Base-by-base conservation (phyloP, 805 yeast species). In the Pichia eremophila region DNA sequence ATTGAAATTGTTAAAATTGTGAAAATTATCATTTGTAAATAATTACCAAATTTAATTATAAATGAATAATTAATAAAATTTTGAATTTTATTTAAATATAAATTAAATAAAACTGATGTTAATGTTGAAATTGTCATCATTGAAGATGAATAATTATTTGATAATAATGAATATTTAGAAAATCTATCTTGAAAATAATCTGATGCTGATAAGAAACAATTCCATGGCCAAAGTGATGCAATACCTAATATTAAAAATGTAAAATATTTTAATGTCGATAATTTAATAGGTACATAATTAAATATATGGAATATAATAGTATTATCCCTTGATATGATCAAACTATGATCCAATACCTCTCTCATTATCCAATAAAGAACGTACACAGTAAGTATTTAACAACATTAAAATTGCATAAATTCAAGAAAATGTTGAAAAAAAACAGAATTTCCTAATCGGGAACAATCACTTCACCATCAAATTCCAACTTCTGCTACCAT, bases 181-280 rank as follows among this genome's bases (percentile, higher is more conserved):
- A 91, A 78, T 55, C 89, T 61, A 53, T 77, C 74, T 49, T 75
- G 72, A 58, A 88, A 87, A 64, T 87, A 89, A 9, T 84, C 83
- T 0, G 95, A 77, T 0, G 96, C 96, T 1, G 95, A 79, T 10
- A 93, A 66, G 53, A 90, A 83, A 55, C 93, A 81, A 69, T 91
- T 93, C 96, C 98, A 91, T 0, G 98, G 98, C 97, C 98, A 91
- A 19, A 91, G 71, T 19, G 84, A 70, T 1, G 95, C 83, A 14
- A 87, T 72, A 0, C 97, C 97, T 8, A 85, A 73, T 12, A 77
- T 55, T 25, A 79, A 65, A 57, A 83, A 88, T 0, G 91, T 77
- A 11, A 73, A 28, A 58, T 85, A 86, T 41, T 63, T 64, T n/a
- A 67, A 44, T 11, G 54, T 49, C 0, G 55, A 41, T 5, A 66